Conservation (phyloP, 2,329 filamentous ascomycete species). For the Nemania bipapillata region DNA sequence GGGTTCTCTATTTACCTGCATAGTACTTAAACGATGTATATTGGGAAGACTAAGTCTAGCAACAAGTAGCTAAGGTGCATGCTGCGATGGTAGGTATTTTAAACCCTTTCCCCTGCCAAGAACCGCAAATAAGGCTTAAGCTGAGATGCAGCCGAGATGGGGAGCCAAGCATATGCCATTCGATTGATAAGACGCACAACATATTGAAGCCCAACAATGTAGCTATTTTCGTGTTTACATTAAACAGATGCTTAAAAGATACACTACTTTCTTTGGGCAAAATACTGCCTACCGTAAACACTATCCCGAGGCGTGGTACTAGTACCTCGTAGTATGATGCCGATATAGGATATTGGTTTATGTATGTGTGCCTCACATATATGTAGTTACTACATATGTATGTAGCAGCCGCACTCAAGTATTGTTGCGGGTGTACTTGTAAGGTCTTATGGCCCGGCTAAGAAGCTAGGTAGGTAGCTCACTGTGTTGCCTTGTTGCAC, state of each 20-base stretch:
- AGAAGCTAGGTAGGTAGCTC: background rate
- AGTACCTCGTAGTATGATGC: no score
- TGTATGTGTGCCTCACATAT: no score
- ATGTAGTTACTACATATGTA: no score
- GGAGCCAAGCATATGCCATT: conserved; percentile 2
- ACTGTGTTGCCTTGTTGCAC: conserved; percentile 23
- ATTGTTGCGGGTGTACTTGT: no score
- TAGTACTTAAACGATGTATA: no score
- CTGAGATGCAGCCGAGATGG: conserved; percentile 30
- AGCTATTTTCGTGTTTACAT: background rate
- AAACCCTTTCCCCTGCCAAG: conserved; percentile 19
- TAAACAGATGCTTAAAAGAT: background rate
- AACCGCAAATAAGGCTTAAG: conserved; percentile 25
- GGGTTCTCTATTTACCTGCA: background rate
- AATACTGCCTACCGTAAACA: background rate
- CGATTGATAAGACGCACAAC: background rate
- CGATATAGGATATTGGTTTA: no score
- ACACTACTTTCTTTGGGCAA: no score
- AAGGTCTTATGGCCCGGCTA: background rate
- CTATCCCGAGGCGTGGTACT: background rate
- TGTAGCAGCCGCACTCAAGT: no score
- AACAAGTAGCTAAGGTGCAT: background rate
- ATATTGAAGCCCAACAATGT: background rate
- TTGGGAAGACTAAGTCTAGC: no score
- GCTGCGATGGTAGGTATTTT: no score